Evolutionary conservation across 2,329 filamentous ascomycete genomes (phyloP), one percentile per base, ranked within the genome.

Genomic region (Aureobasidium uvarum): DNA sequence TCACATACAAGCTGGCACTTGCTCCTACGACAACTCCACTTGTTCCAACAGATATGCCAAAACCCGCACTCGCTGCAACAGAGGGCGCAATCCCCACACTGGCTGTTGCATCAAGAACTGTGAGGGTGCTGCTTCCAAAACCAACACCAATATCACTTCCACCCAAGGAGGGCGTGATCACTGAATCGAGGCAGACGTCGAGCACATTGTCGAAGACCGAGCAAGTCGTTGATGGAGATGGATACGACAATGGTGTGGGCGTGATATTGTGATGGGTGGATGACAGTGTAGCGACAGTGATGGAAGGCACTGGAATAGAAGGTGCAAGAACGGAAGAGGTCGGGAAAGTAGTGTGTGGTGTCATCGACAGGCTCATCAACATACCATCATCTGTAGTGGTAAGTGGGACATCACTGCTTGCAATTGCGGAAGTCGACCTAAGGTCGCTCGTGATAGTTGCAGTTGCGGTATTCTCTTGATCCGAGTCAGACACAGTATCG

Each of bases 181-280:
- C 39, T 43, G 38, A 23, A 31, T 58, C 39, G 14, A 58, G 38
- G 18, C 54, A 58, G 25, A 58, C 45, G 8, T 58, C 54, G 5
- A 58, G 54, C 38, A 58, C 7, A 31, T 58, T 45, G 23, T 58
- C 54, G 14, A 6, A 58, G 16, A 58, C 39, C 11, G 54, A 58
- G 16, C 54, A 58, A 5, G 38, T 31, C 8, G 18, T 14, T 13
- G 38, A 41, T 14, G 54, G 6, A 7, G 25, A 43, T 33, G 54
- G 2, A 58, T 8, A 5, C 3, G 52, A 7, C 36, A 11, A 41
- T 5, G 52, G 16, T 18, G 25, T 11, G 41, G 54, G 14, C 14
- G 13, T 18, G 11, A 7, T 10, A 5, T 39, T 31, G 16, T 39
- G 5, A 25, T 52, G 28, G 50, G 20, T 7, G 31, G 10, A 38